A percentile compares a stretch with the other conserved stretches of the same genome.
Conservation (phyloP, 2,329 filamentous ascomycete species). For the Colletotrichum coccodes region DNA sequence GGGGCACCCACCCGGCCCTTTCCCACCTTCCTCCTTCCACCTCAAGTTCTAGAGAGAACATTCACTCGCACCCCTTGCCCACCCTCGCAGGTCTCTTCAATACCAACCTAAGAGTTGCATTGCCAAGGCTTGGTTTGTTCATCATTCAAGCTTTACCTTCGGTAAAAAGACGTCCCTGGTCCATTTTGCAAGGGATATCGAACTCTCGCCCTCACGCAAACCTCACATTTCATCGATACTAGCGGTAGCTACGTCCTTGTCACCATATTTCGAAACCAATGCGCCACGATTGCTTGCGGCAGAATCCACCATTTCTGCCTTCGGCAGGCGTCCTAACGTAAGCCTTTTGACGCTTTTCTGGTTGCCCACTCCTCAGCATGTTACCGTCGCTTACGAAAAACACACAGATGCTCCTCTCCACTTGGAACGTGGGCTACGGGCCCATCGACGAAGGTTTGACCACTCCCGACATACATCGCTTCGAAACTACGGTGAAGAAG, state of each 20-base stretch:
- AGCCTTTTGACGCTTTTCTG: background rate
- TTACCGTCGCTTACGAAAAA: background rate
- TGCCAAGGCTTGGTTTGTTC: no score
- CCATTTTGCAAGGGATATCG: no score
- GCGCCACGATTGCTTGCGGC: background rate
- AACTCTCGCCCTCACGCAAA: no score
- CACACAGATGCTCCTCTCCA: background rate
- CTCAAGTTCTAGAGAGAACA: no score
- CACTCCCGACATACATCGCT: no score
- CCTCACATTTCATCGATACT: no score
- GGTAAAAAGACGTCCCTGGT: no score
- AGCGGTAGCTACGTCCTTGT: no score
- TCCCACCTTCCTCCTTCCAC: background rate
- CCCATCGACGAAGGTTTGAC: background rate
- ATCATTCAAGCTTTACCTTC: no score
- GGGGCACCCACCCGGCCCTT: background rate
- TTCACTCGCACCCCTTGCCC: background rate
- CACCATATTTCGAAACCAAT: background rate
- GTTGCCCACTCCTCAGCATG: background rate
- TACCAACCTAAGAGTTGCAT: no score
- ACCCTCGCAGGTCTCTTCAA: no score
- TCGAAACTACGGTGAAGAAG: background rate
- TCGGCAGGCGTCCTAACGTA: background rate
- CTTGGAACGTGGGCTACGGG: background rate
- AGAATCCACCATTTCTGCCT: background rate